Evolutionary conservation across 495 filamentous ascomycete genomes (phyloP).

Genomic region (Cercophora scortea): DNA sequence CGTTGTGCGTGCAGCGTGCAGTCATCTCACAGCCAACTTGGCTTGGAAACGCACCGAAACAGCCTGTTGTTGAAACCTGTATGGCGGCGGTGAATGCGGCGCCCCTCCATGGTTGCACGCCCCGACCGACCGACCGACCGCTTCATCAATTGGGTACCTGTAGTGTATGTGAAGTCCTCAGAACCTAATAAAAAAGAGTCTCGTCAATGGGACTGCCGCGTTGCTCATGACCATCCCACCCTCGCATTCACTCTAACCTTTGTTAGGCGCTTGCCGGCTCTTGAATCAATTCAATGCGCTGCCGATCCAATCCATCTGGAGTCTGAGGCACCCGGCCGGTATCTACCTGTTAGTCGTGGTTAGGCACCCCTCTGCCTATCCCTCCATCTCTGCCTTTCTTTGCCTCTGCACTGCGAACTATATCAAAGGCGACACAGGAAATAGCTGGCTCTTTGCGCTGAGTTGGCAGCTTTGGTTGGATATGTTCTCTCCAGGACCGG

Average conservation of each 20-base stretch:
- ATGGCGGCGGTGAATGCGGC: conserved; percentile 2
- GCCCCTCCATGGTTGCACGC: neutral
- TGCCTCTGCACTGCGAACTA: no score
- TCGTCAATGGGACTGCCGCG: no score
- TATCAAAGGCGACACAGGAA: no score
- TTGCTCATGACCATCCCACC: no score
- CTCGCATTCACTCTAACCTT: neutral
- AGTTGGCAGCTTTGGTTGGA: no score
- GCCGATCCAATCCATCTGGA: conserved; percentile 4
- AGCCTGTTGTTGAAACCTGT: neutral
- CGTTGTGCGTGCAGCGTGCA: no score
- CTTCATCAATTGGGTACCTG: neutral
- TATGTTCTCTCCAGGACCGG: neutral
- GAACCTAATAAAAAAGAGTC: no score
- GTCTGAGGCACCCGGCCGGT: neutral
- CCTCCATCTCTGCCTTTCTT: no score
- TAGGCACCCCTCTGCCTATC: no score
- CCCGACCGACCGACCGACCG: neutral
- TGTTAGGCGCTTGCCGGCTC: neutral
- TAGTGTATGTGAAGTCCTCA: no score
- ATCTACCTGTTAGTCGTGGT: no score
- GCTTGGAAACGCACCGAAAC: neutral
- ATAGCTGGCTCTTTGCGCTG: no score
- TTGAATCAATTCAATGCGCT: conserved; percentile 3
- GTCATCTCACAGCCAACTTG: neutral